Base-by-base conservation (phyloP, 495 filamentous ascomycete species). In the Podospora bellae-mahoneyi region DNA sequence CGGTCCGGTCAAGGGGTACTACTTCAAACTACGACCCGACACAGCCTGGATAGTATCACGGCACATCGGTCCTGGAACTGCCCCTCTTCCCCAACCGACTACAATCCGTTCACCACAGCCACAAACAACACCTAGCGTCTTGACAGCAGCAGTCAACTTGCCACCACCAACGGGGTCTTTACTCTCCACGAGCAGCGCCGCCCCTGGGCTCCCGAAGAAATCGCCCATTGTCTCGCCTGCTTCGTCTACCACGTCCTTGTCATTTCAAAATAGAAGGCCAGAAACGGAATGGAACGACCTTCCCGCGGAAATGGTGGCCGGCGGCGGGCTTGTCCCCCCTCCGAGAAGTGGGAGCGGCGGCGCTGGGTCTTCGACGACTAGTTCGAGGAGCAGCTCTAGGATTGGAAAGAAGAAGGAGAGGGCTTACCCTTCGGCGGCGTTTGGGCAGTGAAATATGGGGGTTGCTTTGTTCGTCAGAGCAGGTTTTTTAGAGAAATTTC, bases 21-120 rank as follows among this genome's bases (percentile, higher is more conserved):
- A 99, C 82, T 86, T 89, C 66, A 89, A 89, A 67, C 78, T 99
- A 69, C 90, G 86, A 68, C 95, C 95, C 2, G 87, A 87, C 62
- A 90, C 89, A 19, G 94, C 94, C 2, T 90, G 85, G 82, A 81
- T 97, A 56, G 88, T 97, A 26, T 84, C 86, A 68, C 74, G 78
- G 16, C 71, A 76, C 28, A 77, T 82, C 60, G 72, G 76, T 6
- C 65, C 61, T 6, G 58, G 64, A 18, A 18, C 68, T 5, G 13
- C 59, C 3, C 48, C 68, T n/a, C 18, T 56, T 4, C 64, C 63
- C 10, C 0, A 20, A 6, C 53, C 64, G 18, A 23, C 15, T n/a
- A 20, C 53, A 69, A n/a, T 26, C 13, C 4, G 32, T 20, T 19
- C 15, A 10, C 64, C 20, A 20, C 58, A 28, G 7, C 64, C 54